Conservation (phyloP, 2,329 filamentous ascomycete species). For the Scytalidium lignicola region DNA sequence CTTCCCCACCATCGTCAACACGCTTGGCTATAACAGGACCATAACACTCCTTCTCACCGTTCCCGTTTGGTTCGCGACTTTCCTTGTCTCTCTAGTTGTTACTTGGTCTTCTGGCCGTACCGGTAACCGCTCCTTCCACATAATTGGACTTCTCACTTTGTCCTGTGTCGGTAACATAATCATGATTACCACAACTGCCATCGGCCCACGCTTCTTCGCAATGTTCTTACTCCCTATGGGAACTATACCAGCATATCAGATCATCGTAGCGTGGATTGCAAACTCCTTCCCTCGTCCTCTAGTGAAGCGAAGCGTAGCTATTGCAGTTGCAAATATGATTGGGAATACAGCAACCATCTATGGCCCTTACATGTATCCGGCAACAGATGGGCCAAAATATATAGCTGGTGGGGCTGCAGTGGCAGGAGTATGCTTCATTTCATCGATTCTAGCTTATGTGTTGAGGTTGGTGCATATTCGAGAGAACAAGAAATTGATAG, state of each 20-base stretch:
- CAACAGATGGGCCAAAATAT: constrained; percentile 30
- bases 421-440: constrained; percentile 29
- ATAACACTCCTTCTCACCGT: constrained; percentile 52
- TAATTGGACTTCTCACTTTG: constrained; percentile 46
- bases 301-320: constrained; percentile 26
- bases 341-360: constrained; percentile 28
- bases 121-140: constrained; percentile 52
- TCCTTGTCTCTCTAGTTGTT: constrained; percentile 46
- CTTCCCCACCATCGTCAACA: constrained; percentile 59
- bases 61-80: constrained; percentile 53
- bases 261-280: constrained; percentile 26
- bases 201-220: constrained; percentile 52
- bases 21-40: constrained; percentile 51
- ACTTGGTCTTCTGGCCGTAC: constrained; percentile 50
- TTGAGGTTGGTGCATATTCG: constrained; percentile 28
- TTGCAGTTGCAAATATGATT: constrained; percentile 24
- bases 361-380: constrained; percentile 28
- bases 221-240: constrained; percentile 59
- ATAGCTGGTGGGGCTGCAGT: constrained; percentile 30
- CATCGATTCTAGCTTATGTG: constrained; percentile 29
- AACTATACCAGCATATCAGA: constrained; percentile 43
- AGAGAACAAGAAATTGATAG: constrained; percentile 30
- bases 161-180: constrained; percentile 51
- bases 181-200: constrained; percentile 43
- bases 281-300: constrained; percentile 28